Conservation (phyloP, 2,329 filamentous ascomycete genomes). For the Scedosporium apiospermum region DNA sequence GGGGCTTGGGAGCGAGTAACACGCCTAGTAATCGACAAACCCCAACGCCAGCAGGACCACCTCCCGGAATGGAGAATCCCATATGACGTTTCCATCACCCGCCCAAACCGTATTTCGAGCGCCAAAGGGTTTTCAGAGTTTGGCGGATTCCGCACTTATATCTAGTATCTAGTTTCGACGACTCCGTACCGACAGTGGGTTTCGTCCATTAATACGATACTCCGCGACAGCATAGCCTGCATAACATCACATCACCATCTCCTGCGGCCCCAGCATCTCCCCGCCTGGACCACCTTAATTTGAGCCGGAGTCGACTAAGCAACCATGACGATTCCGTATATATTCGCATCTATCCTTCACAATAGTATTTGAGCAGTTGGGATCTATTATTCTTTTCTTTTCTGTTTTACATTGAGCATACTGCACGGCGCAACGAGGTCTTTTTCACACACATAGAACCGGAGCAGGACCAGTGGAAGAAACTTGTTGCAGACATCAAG, state of each 20-base stretch:
- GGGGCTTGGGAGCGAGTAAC: conserved; percentile 42
- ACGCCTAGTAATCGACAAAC: conserved; percentile 22
- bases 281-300: too few species aligned
- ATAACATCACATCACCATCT: too few species aligned
- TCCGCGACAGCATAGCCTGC: too few species aligned
- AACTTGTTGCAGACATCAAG: background rate
- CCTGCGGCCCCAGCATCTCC: too few species aligned
- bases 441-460: background rate
- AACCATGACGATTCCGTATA: background rate
- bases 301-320: too few species aligned
- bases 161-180: too few species aligned
- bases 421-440: background rate
- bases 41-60: conserved; percentile 18
- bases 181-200: too few species aligned
- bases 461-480: background rate
- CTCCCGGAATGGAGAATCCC: conserved; percentile 33
- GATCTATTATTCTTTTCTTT: background rate
- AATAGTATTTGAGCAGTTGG: background rate
- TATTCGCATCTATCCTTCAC: background rate
- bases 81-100: conserved; percentile 20
- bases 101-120: too few species aligned
- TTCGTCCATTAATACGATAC: too few species aligned
- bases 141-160: too few species aligned
- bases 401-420: background rate
- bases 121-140: too few species aligned